Percentiles rank a stretch among this genome's conserved stretches.
Conservation (phyloP, 1,284 basidiomycete species). For the Trametes sp. region DNA sequence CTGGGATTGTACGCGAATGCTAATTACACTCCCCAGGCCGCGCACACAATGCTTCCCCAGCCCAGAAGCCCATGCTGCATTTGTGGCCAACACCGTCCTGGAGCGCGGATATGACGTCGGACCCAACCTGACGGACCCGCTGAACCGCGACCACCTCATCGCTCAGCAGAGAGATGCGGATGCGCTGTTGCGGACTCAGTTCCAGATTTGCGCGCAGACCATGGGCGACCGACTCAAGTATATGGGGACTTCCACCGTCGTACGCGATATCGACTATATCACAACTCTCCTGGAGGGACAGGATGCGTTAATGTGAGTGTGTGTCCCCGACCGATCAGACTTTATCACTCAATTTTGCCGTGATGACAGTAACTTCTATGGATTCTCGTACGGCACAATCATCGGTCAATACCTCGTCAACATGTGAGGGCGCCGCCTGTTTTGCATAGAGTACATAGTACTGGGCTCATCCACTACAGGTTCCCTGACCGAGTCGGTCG, state of each 20-base stretch:
- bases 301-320: constrained; percentile 48
- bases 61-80: constrained; percentile 35
- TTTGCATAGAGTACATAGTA: constrained; percentile 29
- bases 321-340: too few relatives aligned
- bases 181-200: constrained; percentile 45
- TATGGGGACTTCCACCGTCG: constrained; percentile 53
- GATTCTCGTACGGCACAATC: constrained; percentile 37
- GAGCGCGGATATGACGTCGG: constrained; percentile 45
- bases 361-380: constrained; percentile 37
- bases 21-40: constrained; percentile 35
- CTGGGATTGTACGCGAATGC: neutral
- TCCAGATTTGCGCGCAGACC: constrained; percentile 43
- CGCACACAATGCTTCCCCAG: constrained; percentile 46
- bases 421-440: constrained; percentile 34
- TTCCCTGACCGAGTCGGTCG: constrained; percentile 38
- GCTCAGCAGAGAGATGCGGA: constrained; percentile 44
- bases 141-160: constrained; percentile 40
- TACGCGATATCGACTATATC: constrained; percentile 53
- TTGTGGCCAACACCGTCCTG: constrained; percentile 46
- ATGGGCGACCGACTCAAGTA: constrained; percentile 50
- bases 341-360: too few relatives aligned
- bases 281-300: constrained; percentile 47
- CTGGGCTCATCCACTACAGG: constrained; percentile 12
- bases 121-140: constrained; percentile 39
- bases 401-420: constrained; percentile 40